These are phyloP conservation scores for Colletotrichum euphorbiae DNA, from an alignment of 2,329 filamentous ascomycete species.

Conservation along the genomic window DNA sequence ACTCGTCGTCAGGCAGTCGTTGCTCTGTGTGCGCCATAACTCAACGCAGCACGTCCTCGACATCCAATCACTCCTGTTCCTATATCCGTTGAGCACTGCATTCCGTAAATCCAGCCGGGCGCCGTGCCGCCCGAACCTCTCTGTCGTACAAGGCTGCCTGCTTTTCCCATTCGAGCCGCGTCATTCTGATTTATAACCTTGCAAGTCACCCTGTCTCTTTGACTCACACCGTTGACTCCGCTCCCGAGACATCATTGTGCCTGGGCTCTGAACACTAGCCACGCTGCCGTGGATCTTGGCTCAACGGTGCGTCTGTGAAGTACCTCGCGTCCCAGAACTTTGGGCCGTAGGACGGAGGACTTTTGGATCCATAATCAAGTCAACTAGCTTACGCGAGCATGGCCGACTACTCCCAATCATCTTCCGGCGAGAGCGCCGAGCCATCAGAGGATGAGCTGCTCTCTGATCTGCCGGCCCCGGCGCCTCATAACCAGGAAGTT, in stretches of 20 bases:
- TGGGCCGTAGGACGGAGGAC: background rate
- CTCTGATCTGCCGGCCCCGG: conserved; percentile 1
- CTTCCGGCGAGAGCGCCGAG: conserved; percentile 11
- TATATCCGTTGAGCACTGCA: background rate
- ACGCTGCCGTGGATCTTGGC: conserved; percentile 16
- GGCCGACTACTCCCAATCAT: conserved; percentile 17
- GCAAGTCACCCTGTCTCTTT: background rate
- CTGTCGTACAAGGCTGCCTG: background rate
- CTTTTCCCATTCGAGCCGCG: conserved; percentile 30
- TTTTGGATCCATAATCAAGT: conserved; percentile 1
- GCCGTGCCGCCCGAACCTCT: conserved; percentile 12
- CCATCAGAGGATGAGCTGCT: conserved; percentile 16
- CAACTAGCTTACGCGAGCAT: conserved; percentile 14
- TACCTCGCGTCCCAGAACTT: conserved; percentile 14
- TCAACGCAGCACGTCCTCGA: background rate
- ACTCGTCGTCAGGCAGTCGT: conserved; percentile 28
- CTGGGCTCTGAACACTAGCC: conserved; percentile 3
- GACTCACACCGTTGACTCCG: conserved; percentile 30
- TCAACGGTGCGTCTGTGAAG: conserved; percentile 5
- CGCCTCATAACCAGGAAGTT: conserved; percentile 25
- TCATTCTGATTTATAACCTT: conserved; percentile 33
- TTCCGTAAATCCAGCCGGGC: background rate
- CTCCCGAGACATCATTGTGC: conserved; percentile 8
- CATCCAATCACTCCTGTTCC: background rate
- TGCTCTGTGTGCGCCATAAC: background rate